Evolutionary conservation across 73 alveolate genomes (phyloP).

Genomic region (Stentor coeruleus): DNA sequence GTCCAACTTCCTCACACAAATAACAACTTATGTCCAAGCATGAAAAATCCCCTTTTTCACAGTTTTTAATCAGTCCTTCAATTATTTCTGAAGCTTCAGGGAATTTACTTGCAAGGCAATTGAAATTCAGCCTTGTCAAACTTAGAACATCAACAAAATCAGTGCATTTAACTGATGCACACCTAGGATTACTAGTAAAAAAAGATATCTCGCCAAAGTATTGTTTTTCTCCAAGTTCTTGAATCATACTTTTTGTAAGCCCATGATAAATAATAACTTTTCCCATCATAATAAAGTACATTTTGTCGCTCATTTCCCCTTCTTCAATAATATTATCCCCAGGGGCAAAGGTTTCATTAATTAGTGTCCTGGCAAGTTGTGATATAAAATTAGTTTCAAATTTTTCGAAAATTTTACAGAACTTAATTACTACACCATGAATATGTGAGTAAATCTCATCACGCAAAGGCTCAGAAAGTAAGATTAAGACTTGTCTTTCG

Average conservation of each 20-base stretch:
- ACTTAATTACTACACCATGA: constrained; percentile 57
- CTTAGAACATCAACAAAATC: constrained; percentile 66
- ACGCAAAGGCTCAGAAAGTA: constrained; percentile 54
- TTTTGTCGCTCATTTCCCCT: constrained; percentile 62
- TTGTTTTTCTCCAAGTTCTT: constrained; percentile 44
- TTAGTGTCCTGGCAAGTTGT: constrained; percentile 46
- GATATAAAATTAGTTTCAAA: constrained; percentile 50
- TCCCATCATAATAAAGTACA: constrained; percentile 73
- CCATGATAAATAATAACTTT: constrained; percentile 58
- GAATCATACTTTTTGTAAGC: constrained; percentile 47
- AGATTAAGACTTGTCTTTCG: constrained; percentile 64
- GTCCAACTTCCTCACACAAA: constrained; percentile 67
- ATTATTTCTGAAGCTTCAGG: constrained; percentile 55
- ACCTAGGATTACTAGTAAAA: constrained; percentile 71
- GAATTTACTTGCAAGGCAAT: constrained; percentile 32
- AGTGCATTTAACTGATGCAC: constrained; percentile 59
- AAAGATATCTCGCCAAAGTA: constrained; percentile 80
- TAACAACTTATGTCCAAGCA: constrained; percentile 53
- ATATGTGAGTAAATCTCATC: constrained; percentile 52
- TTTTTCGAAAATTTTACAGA: constrained; percentile 50
- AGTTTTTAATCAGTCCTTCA: constrained; percentile 41
- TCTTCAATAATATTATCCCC: constrained; percentile 63
- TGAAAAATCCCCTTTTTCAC: constrained; percentile 36
- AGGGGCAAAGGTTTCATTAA: constrained; percentile 58
- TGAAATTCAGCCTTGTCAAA: constrained; percentile 46